Evolutionary conservation across 1,139 yeast genomes (phyloP), one percentile per base, ranked within the genome.

Genomic region (Martiniozyma asiatica): DNA sequence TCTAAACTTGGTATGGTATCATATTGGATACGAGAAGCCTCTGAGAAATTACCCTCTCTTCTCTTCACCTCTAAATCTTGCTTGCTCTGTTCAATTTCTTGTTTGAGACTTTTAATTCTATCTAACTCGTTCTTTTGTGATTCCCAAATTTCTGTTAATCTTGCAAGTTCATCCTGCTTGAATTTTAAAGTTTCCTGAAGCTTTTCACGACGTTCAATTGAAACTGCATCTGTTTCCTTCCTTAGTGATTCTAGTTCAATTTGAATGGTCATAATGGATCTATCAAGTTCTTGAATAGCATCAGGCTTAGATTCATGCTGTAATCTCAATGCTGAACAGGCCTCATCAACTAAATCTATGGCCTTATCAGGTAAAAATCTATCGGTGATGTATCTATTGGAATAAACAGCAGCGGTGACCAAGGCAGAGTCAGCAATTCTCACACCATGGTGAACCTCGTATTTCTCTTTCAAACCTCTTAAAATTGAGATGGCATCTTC

Each of bases 361-460:
- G 96, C 96, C 58, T 89, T 89, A 52, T 89, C 98, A 1, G 98
- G 98, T 27, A 89, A 61, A 47, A 74, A 84, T 34, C 97, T 59
- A 52, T 89, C 97, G 6, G 94, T 81, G 33, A 89, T 82, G 52
- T 89, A 89, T 40, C 98, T 66, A 48, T 84, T 82, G 20, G 94
- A 77, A 48, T 87, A 73, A 5, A 81, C 74, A 0, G 96, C 95
- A 8, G 97, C 95, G 0, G 95, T 80, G 1, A 89, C 97, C 35
- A 89, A 63, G 0, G 98, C 96, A 25, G 87, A 69, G 51, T 89
- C 98, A 5, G 92, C 70, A 35, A 89, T 84, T 41, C 96, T 69
- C n/a, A 89, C 98, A 55, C 98, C 98, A 50, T 89, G 98, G 50
- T 89, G 98, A 4, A 89, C 95, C 50, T 89, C 98, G 50, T 89